Evolutionary conservation across 345 rosid species (phyloP).

Genomic region (Litchi chinensis): DNA sequence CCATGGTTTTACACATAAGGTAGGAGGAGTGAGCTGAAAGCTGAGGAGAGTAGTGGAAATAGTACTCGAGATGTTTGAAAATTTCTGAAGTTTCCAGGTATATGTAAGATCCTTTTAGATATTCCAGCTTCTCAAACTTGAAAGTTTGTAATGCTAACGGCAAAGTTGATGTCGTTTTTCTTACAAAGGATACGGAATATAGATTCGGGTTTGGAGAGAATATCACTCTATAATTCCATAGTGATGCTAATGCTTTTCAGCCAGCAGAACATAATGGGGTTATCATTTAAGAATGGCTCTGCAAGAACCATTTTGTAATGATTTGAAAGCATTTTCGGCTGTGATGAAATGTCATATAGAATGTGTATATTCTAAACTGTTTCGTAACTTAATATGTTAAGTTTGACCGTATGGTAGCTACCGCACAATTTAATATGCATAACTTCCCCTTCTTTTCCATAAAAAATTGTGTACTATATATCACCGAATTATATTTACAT

Average conservation of each 20-base stretch:
- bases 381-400: not conserved
- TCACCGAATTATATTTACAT: constrained; percentile 12
- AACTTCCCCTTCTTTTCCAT: not conserved
- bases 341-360: not conserved
- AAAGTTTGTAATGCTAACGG: not conserved
- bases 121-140: not conserved
- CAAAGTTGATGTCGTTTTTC: not conserved
- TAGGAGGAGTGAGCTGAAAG: not conserved
- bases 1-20: not conserved
- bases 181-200: not conserved
- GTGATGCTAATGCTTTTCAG: not conserved
- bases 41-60: not conserved
- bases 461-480: not conserved
- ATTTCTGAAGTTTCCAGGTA: not conserved
- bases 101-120: not conserved
- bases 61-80: not conserved
- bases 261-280: not conserved
- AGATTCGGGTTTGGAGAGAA: not conserved
- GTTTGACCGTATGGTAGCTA: not conserved
- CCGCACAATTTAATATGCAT: not conserved
- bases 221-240: not conserved
- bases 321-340: not conserved
- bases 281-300: not conserved
- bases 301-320: not conserved
- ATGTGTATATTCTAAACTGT: not conserved